Evolutionary conservation across 805 yeast species (phyloP).

Genomic region (Nakazawaea pomicola): DNA sequence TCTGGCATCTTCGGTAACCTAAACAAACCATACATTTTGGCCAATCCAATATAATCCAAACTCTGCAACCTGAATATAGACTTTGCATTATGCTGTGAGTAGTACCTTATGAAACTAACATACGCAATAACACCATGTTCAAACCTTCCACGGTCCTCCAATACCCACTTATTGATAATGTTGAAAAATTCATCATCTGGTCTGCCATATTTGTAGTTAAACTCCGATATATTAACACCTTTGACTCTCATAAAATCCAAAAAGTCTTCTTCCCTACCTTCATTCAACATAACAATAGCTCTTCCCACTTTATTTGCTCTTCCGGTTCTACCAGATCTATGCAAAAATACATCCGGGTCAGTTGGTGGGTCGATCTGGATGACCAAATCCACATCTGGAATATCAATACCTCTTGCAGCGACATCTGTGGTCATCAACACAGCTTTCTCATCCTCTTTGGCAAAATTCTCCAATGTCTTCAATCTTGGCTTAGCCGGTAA

Average conservation of each 20-base stretch:
- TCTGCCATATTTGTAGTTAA: constrained; percentile 16
- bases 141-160: constrained; percentile 73
- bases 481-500: constrained; percentile 74
- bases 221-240: constrained; percentile 44
- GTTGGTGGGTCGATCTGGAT: constrained; percentile 94
- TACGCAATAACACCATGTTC: constrained; percentile 77
- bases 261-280: constrained; percentile 77
- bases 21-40: constrained; percentile 71
- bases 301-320: constrained; percentile 82
- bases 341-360: constrained; percentile 86
- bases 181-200: constrained; percentile 21
- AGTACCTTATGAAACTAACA: constrained; percentile 78
- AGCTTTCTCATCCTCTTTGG: constrained; percentile 43
- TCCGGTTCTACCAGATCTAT: constrained; percentile 94
- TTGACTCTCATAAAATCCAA: constrained; percentile 76
- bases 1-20: constrained; percentile 97
- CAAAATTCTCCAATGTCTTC: constrained; percentile 62
- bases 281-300: constrained; percentile 68
- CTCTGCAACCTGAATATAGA: constrained; percentile 77
- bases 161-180: constrained; percentile 46
- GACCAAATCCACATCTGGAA: constrained; percentile 91
- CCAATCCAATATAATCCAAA: constrained; percentile 68
- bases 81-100: constrained; percentile 81
- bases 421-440: constrained; percentile 91
- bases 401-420: constrained; percentile 96